Percentiles rank a stretch among this genome's conserved stretches.
phyloP scores from a whole-genome alignment of 495 filamentous ascomycete genomes.

The Talaromyces proteolyticus region DNA sequence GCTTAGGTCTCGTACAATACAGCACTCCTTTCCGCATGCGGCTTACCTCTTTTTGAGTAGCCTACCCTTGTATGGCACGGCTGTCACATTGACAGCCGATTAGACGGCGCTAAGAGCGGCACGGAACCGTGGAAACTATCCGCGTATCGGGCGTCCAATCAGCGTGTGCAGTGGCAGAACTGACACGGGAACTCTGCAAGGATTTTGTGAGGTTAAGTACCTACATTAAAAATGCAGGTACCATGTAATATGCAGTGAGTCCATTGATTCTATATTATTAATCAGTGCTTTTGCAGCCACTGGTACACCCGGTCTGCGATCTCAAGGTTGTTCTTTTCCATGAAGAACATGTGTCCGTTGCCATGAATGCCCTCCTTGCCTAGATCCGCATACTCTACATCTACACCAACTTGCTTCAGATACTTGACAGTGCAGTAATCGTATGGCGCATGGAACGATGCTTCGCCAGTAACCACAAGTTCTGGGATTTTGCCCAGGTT shows the following conservation, averaged over 20 bases:
- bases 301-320: constrained; percentile 15
- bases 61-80: too few relatives aligned
- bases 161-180: too few relatives aligned
- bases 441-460: constrained; percentile 21
- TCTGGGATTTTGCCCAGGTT: constrained; percentile 17
- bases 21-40: too few relatives aligned
- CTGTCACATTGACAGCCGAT: too few relatives aligned
- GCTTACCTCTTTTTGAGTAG: too few relatives aligned
- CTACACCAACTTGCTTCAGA: constrained; percentile 19
- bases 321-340: constrained; percentile 22
- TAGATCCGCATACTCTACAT: constrained; percentile 14
- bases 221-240: background rate
- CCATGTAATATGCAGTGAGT: background rate
- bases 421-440: constrained; percentile 20
- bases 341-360: constrained; percentile 21
- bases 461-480: constrained; percentile 17
- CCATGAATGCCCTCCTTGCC: constrained; percentile 19
- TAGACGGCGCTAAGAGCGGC: too few relatives aligned
- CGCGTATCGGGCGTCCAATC: too few relatives aligned
- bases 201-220: too few relatives aligned
- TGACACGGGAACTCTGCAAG: too few relatives aligned
- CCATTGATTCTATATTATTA: background rate
- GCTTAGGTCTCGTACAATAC: too few relatives aligned
- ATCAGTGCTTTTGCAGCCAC: background rate
- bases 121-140: too few relatives aligned